phyloP scores from a whole-genome alignment of 2,329 filamentous ascomycete genomes.

The Cladophialophora carrionii region DNA sequence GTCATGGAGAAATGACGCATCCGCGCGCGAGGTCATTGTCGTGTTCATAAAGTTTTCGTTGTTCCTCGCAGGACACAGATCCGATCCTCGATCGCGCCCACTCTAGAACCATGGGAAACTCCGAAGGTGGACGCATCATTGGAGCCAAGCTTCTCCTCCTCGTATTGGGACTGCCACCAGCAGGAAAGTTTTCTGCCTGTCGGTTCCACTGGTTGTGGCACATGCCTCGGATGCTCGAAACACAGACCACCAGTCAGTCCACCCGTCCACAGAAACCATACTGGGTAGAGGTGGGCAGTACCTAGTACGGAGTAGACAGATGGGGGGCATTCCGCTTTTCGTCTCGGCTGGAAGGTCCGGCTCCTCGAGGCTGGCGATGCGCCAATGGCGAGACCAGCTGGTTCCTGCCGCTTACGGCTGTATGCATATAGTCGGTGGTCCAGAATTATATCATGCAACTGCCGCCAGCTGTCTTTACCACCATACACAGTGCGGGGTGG shows the following conservation, averaged over 20 bases:
- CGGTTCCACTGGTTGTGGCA: background rate
- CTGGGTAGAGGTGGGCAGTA: background rate
- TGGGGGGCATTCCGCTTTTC: background rate
- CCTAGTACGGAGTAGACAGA: background rate
- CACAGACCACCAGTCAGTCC: constrained; percentile 4
- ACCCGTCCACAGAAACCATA: background rate
- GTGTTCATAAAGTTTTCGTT: constrained; percentile 1
- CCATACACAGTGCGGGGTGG: too few species aligned
- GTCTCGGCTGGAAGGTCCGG: background rate
- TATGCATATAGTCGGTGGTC: background rate
- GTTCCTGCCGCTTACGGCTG: background rate
- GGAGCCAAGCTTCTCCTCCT: background rate
- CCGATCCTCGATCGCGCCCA: background rate
- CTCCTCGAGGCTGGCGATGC: background rate
- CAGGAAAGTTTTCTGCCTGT: background rate
- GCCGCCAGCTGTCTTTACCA: background rate
- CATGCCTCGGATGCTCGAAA: background rate
- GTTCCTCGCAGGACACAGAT: background rate
- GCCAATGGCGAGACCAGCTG: background rate
- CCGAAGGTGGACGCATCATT: background rate
- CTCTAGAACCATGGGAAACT: background rate
- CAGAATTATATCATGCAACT: constrained; percentile 1
- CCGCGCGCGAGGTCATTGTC: background rate
- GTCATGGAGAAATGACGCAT: background rate
- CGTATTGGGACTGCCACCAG: background rate